Base-by-base conservation (phyloP, 75 land plant species). In the Ceratopteris richardii region DNA sequence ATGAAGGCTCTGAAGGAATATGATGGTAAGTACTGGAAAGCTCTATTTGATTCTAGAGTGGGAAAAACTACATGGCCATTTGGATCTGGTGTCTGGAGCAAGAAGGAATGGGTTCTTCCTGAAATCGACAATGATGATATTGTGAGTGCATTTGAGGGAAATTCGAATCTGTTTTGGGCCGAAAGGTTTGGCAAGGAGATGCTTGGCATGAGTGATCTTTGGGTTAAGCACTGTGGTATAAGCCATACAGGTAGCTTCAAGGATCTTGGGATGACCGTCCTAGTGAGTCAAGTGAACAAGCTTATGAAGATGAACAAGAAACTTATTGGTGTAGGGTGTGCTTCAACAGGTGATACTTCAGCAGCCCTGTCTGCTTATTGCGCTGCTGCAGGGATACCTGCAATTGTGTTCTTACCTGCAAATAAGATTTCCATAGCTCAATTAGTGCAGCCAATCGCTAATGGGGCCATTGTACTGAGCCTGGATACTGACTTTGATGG, bases 41-140 rank as follows among this genome's bases (percentile, higher is more conserved):
- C 47, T 29, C 79, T 90, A 11, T 90, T 90, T 51, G 96, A 90
- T 54, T 87, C 92, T 23, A 62, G 96, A 20, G 88, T 90, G 16
- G 96, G 96, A 18, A 81, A 79, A 62, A 90, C 96, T 31, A 77
- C 82, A 20, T 90, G 96, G 96, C 96, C 96, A 0, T 87, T 83
- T 33, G 96, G 96, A 27, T 90, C 96, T 44, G 96, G 96, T n/a
- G 96, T 90, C 16, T 90, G 96, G 96, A 73, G 79, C 61, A 91
- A 91, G 69, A 91, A 91, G n/a, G n/a, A n/a, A n/a, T n/a, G n/a
- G n/a, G n/a, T n/a, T n/a, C n/a, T n/a, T n/a, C n/a, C n/a, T n/a
- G 89, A 77, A 68, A 91, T 91, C 51, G 86, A 77, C 50, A 56
- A 75, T 33, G 97, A 88, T 50, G 78, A 88, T 25, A 88, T 91